Evolutionary conservation across 441 rosid species (phyloP).

Genomic region (Erodium trifolium): DNA sequence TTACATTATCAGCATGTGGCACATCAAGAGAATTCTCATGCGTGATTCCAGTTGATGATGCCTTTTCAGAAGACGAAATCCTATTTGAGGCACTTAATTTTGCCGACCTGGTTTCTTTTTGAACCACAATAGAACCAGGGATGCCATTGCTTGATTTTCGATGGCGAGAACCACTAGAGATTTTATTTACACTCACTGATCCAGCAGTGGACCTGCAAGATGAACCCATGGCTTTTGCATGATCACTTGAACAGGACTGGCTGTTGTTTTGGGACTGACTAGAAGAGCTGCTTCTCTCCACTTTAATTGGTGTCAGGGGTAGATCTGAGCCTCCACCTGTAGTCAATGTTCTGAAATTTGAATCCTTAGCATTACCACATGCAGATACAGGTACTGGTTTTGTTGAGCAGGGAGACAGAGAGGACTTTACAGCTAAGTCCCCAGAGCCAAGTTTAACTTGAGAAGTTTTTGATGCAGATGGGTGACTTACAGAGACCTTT

Average conservation of each 20-base stretch:
- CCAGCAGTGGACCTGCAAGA: constrained; percentile 47
- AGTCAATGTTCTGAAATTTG: too few relatives aligned
- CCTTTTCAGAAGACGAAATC: constrained; percentile 47
- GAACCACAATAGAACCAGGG: constrained; percentile 18
- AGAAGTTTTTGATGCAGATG: too few relatives aligned
- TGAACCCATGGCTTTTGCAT: constrained; percentile 41
- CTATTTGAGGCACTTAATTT: constrained; percentile 42
- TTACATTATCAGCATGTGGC: too few relatives aligned
- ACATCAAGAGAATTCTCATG: constrained; percentile 47
- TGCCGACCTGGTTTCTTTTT: constrained; percentile 37
- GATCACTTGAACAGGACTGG: constrained; percentile 63
- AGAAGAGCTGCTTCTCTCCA: constrained; percentile 58
- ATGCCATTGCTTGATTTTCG: constrained; percentile 31
- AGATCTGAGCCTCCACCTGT: too few relatives aligned
- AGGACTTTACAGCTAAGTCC: too few relatives aligned
- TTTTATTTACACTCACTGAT: constrained; percentile 35
- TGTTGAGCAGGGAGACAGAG: too few relatives aligned
- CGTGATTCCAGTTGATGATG: constrained; percentile 37
- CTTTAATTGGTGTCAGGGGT: constrained; percentile 20
- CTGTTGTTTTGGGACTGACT: constrained; percentile 40
- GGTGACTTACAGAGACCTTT: too few relatives aligned
- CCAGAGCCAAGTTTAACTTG: too few relatives aligned
- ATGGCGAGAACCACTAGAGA: constrained; percentile 29
- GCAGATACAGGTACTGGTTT: too few relatives aligned
- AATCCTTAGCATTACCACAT: too few relatives aligned